These are phyloP conservation scores for Pachyrhizus erosus DNA, from an alignment of 306 rosid species.

Conservation along the genomic window DNA sequence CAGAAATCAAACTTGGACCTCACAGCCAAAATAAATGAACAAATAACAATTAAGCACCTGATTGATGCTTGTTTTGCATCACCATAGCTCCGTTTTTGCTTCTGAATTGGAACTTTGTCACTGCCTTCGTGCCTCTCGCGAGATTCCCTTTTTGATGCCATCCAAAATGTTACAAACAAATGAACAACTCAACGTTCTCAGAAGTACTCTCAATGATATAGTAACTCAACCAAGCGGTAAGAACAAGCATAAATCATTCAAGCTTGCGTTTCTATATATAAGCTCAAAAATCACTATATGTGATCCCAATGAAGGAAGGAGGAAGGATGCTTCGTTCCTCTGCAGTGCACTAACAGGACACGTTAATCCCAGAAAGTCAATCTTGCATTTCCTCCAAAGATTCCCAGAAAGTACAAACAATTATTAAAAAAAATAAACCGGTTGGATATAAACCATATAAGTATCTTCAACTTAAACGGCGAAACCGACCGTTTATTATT, in stretches of 20 bases:
- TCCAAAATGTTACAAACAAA: conserved; percentile 40
- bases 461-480: background rate
- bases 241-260: background rate
- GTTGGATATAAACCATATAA: background rate
- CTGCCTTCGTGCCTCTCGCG: conserved; percentile 5
- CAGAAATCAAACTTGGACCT: conserved; percentile 36
- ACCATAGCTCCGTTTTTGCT: conserved; percentile 34
- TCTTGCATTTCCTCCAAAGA: background rate
- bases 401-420: background rate
- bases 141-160: conserved; percentile 50
- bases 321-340: conserved; percentile 44
- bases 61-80: conserved; percentile 29
- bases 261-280: background rate
- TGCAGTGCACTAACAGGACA: conserved; percentile 1
- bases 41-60: conserved; percentile 7
- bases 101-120: conserved; percentile 40
- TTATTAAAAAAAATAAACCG: background rate
- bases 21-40: background rate
- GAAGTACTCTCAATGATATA: background rate
- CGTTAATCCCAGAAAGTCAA: conserved; percentile 51
- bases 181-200: background rate
- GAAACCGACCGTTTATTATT: background rate
- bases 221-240: background rate
- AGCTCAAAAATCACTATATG: background rate
- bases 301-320: conserved; percentile 43